Evolutionary conservation across 148 eudicot species (phyloP), one percentile per base, ranked within the genome.

Genomic region (Nepenthes gracilis): DNA sequence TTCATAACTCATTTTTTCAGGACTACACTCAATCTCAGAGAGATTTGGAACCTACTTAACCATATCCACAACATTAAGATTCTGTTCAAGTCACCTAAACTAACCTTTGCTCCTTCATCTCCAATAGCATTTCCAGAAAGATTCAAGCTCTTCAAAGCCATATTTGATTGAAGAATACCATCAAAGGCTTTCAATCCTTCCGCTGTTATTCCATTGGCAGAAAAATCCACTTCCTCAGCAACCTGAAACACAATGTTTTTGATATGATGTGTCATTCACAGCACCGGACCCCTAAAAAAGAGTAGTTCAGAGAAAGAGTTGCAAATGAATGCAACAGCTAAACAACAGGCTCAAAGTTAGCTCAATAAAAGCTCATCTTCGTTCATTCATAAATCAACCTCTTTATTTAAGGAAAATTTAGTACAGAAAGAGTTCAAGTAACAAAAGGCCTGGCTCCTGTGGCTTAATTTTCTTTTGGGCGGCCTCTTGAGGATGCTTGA

Each of bases 41-140:
- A 23, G 23, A 23, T 23, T 23, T 23, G 23, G 23, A 23, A 23
- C 23, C 23, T 23, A 23, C 23, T 23, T 23, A 23, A 23, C 23
- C 23, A 49, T 12, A n/a, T 49, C 53, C 53, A 37, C 36, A 47
- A 11, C 12, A 49, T 11, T 40, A 14, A 64, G 12, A 33, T 49
- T 36, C 11, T 47, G 36, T 57, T 14, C 2, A 2, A 52, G 43
- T 23, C 48, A 43, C 54, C 60, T 63, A 56, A 52, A 59, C 72
- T 69, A 70, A 93, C 99, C 92, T 88, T 80, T 49, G 81, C 89
- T 69, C 99, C 99, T 70, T 86, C 96, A 69, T 93, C 99, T 43
- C 92, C 99, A 59, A 93, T 81, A 50, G 83, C 49, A 76, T 93
- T 93, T 73, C 91, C 89, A 9, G 99, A 86, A 59, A 93, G 86